Evolutionary conservation across 202 grass and related monocot species (phyloP), one percentile per base, ranked within the genome.

Genomic region (Brachypodium distachyon): DNA sequence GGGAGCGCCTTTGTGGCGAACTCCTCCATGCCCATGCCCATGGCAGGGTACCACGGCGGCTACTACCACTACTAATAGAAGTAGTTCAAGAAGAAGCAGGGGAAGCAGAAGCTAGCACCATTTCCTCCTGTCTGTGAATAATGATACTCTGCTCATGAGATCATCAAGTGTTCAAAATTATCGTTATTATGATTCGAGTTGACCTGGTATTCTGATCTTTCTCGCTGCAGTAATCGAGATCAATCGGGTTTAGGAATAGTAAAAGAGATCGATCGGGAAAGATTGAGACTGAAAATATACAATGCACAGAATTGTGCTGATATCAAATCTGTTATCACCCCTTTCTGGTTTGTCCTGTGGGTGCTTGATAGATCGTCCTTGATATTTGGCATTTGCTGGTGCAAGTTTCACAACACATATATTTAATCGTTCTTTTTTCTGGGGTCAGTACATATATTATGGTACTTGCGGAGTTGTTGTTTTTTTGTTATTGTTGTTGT

Each of bases 41-140:
- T 85, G 69, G 79, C 80, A n/a, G n/a, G n/a, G 2, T 89, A 89
- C 67, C 74, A 86, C 76, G 81, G 76, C 12, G 83, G 74, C 5
- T 89, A 87, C 73, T 93, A 91, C 21, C 83, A 52, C 9, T 38
- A 62, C n/a, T n/a, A n/a, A n/a, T n/a, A n/a, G n/a, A n/a, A n/a
- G n/a, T n/a, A n/a, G n/a, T n/a, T n/a, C n/a, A n/a, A n/a, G 59
- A 7, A 19, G 21, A 23, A 91, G 70, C 53, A 23, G 19, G 18
- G 4, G 7, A 12, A 16, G 0, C 22, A 21, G 42, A 11, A 84
- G 63, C 61, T 71, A 70, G 48, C 57, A n/a, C 7, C 50, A 18
- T 40, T 12, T 63, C 28, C 18, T 5, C 57, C 1, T 33, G 4
- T 47, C 5, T 39, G 84, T 77, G 56, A 87, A 87, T 87, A 77